Conservation (phyloP, 345 rosid genomes). For the Hirschfeldia incana region DNA sequence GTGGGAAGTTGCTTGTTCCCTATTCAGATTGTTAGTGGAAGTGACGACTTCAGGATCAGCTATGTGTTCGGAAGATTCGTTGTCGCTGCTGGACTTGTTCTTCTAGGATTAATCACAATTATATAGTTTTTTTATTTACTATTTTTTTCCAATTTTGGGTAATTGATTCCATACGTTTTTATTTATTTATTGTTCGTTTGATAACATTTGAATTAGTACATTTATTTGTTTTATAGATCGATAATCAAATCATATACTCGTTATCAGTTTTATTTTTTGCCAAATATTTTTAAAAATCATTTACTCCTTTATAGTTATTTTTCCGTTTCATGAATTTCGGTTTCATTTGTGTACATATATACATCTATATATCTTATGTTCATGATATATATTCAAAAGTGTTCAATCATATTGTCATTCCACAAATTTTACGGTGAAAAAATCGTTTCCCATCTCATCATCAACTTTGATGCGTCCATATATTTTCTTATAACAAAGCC, state of each 20-base stretch:
- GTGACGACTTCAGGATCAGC: slow-evolving; percentile 32
- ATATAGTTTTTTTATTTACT: slow-evolving; percentile 10
- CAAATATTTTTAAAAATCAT: not conserved
- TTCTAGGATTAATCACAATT: slow-evolving; percentile 28
- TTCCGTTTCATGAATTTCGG: not conserved
- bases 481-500: not conserved
- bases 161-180: not conserved
- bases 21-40: slow-evolving; percentile 50
- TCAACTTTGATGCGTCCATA: not conserved
- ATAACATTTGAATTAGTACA: slow-evolving; percentile 22
- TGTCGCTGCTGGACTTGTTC: slow-evolving; percentile 24
- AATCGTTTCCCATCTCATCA: not conserved
- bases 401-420: not conserved
- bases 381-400: not conserved
- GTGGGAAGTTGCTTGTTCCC: slow-evolving; percentile 56
- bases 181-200: slow-evolving; percentile 13
- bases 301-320: not conserved
- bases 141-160: not conserved
- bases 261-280: not conserved
- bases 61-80: slow-evolving; percentile 22
- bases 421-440: not conserved
- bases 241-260: slow-evolving; percentile 4
- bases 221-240: slow-evolving; percentile 8
- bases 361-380: not conserved
- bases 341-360: not conserved